Evolutionary conservation across 169 alveolate genomes (phyloP).

Genomic region (Eimeria acervulina): DNA sequence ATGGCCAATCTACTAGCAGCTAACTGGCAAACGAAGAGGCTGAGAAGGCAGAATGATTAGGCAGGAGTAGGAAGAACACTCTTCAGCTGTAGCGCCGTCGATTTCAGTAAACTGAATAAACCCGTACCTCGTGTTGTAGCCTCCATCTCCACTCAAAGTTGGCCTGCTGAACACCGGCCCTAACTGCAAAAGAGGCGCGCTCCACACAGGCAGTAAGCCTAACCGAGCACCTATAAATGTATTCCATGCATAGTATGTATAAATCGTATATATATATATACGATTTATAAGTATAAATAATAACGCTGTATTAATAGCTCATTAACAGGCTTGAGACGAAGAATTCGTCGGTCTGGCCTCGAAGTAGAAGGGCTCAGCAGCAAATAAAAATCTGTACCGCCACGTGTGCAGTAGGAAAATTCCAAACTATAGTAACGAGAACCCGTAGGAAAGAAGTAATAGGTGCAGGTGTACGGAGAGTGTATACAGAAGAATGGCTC

Average conservation of each 20-base stretch:
- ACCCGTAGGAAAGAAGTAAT: too few relatives aligned
- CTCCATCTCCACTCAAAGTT: not conserved
- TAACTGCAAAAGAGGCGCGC: not conserved
- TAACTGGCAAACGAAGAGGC: not conserved
- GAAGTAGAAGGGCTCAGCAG: too few relatives aligned
- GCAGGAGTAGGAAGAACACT: not conserved
- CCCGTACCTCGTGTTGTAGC: not conserved
- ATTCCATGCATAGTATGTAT: not conserved
- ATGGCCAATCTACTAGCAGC: not conserved
- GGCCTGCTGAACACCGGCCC: constrained; percentile 68
- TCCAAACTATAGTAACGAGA: too few relatives aligned
- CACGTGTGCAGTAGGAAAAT: too few relatives aligned
- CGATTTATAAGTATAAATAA: too few relatives aligned
- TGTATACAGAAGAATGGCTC: not conserved
- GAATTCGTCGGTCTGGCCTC: too few relatives aligned
- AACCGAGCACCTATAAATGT: not conserved
- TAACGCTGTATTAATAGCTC: too few relatives aligned
- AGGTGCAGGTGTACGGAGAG: too few relatives aligned
- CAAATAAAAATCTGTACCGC: too few relatives aligned
- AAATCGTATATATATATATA: too few relatives aligned
- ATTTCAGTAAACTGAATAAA: too few relatives aligned
- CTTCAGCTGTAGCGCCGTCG: not conserved
- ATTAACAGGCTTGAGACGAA: too few relatives aligned
- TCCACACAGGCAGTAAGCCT: not conserved
- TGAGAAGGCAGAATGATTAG: not conserved